Evolutionary conservation across 192 early-diverging fungal species (phyloP), one percentile per base, ranked within the genome.

Genomic region (Coemansia nantahalensis): DNA sequence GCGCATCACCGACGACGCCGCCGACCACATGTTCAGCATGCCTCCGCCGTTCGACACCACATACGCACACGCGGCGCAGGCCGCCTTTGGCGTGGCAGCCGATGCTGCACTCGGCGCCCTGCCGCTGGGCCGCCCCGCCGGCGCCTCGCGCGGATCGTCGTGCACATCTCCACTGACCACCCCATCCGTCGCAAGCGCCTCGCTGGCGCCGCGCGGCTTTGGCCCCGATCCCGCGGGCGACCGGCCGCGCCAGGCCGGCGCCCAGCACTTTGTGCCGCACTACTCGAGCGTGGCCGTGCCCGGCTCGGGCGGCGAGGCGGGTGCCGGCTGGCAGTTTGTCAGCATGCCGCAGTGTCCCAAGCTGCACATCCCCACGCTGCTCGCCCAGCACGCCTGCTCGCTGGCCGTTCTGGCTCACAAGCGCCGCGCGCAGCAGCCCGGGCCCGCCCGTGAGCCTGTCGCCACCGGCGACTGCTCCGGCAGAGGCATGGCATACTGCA

Each of bases 301-400:
- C 16, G 36, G 34, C 2, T n/a, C 5, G 10, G 33, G n/a, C 13
- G 11, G 65, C 36, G 35, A 45, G 51, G 39, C 48, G 45, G 55
- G 57, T 41, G 56, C 65, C 21, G 72, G 72, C n/a, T 76, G 72
- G 72, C 72, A 68, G 52, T 76, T 76, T 36, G 56, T 76, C 44
- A 76, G 72, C 49, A 64, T 60, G 17, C 65, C 72, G 42, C 64
- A 65, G 38, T 54, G 64, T 22, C 61, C 65, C 2, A 62, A 52
- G 39, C 65, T 76, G 10, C 72, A 76, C 42, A 55, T 68, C 15
- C 72, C 72, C 17, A 67, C 72, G 9, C 60, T 76, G 17, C 44
- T 76, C 19, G 72, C 59, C 0, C 72, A 68, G 49, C 72, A 76
- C 31, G 60, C 72, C 26, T 68, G 53, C 39, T 67, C 72, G 16